Evolutionary conservation across 2,329 filamentous ascomycete genomes (phyloP), one percentile per base, ranked within the genome.

Genomic region (Botrytis byssoidea): DNA sequence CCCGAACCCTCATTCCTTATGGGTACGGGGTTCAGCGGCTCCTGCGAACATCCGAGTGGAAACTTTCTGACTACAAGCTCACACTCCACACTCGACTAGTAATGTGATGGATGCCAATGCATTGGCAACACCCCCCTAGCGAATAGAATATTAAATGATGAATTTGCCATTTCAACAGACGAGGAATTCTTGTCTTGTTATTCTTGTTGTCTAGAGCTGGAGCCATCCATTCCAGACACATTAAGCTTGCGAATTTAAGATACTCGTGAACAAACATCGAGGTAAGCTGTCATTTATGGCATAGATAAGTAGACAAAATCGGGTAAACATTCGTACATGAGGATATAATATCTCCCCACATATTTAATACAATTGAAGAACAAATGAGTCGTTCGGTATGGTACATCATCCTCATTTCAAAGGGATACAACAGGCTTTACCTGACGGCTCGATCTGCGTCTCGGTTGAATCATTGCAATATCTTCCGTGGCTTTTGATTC

Each of bases 401-500:
- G 35, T 42, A 60, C 40, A 32, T n/a, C 48, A 35, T 35, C 64
- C 29, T 35, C 20, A 48, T 22, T 65, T 22, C 2, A 51, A 16
- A 55, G 40, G 32, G 16, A 8, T 37, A 20, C 18, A 55, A 55
- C 46, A 68, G 35, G 40, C 35, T 32, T 69, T 20, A 18, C n/a
- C 55, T 57, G 51, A 32, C 66, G 66, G 22, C 35, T 20, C 25
- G 66, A 69, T 32, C 48, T 32, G 40, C 66, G 48, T 42, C 35
- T 29, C n/a, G 35, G 48, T 29, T 40, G 48, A 22, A n/a, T 37
- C n/a, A 35, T 20, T 40, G 25, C 57, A 14, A 61, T 42, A 16
- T 67, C 64, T 22, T 71, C 60, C 7, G 48, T 48, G 16, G 74
- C 70, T 22, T 71, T 48, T 35, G 63, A 70, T 46, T 72, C 69